These are phyloP conservation scores for Inonotus hispidus DNA, from an alignment of 1,284 basidiomycete species.

Conservation along the genomic window DNA sequence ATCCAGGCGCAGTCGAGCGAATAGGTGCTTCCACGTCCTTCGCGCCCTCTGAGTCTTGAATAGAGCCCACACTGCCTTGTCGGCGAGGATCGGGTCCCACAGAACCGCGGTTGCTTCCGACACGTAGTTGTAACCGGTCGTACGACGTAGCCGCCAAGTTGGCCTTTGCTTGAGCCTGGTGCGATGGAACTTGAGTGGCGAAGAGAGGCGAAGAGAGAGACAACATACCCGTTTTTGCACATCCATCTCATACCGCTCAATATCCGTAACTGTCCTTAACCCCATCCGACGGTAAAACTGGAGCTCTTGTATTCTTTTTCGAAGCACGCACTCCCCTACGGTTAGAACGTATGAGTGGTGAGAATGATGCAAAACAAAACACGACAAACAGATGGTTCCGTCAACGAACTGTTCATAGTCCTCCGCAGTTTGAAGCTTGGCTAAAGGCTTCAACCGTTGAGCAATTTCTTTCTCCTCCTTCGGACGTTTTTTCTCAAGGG, in stretches of 20 bases:
- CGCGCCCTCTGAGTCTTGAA: constrained; percentile 42
- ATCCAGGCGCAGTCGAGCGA: constrained; percentile 33
- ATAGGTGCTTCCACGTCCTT: constrained; percentile 43
- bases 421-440: constrained; percentile 85
- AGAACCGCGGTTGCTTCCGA: constrained; percentile 45
- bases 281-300: constrained; percentile 86
- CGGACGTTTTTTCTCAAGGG: constrained; percentile 83
- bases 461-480: constrained; percentile 92
- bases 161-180: constrained; percentile 54
- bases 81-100: constrained; percentile 52
- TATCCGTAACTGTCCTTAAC: constrained; percentile 76
- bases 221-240: constrained; percentile 61
- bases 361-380: not conserved
- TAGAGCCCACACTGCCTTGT: constrained; percentile 31
- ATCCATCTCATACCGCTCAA: constrained; percentile 82
- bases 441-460: constrained; percentile 87
- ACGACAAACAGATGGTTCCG: constrained; percentile 77
- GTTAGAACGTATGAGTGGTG: constrained; percentile 3
- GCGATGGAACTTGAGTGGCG: constrained; percentile 2
- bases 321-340: constrained; percentile 78
- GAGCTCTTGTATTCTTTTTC: constrained; percentile 83
- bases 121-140: constrained; percentile 44
- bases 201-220: not conserved
- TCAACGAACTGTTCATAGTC: constrained; percentile 90
- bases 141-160: constrained; percentile 47